phyloP scores from a whole-genome alignment of 352 stramenopile species.

The Pythium pyrilobum region DNA sequence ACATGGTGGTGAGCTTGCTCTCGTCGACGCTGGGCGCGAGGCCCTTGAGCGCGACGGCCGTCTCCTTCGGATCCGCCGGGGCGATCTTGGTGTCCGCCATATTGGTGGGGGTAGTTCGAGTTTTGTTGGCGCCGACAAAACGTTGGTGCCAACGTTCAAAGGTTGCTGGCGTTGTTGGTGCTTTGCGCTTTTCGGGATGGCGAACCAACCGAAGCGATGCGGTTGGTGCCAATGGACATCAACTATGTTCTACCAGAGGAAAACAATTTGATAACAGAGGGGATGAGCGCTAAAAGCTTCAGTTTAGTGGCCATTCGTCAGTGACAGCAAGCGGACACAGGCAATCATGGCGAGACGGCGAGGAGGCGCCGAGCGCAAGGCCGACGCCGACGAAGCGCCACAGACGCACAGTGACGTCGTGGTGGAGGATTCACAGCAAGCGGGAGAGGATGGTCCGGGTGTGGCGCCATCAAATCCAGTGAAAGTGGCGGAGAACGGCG shows the following conservation, averaged over 20 bases:
- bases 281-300: no score
- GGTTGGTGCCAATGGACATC: conserved; percentile 14
- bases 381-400: not conserved
- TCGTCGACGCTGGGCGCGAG: conserved; percentile 33
- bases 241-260: conserved; percentile 14
- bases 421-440: not conserved
- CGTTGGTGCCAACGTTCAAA: no score
- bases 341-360: not conserved
- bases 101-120: not conserved
- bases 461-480: no score
- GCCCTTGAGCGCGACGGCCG: conserved; percentile 47
- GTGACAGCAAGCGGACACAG: not conserved
- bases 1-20: conserved; percentile 46
- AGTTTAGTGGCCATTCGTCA: not conserved
- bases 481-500: no score
- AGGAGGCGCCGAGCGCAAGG: conserved; percentile 1
- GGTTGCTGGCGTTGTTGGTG: not conserved
- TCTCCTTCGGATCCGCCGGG: conserved; percentile 19
- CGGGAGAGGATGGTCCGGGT: no score
- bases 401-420: not conserved
- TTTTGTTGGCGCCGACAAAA: conserved; percentile 6
- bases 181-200: conserved; percentile 1
- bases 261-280: conserved; percentile 7
- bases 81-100: conserved; percentile 7
- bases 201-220: conserved; percentile 4